These are phyloP conservation scores for Termitomyces sp. DNA, from an alignment of 768 basidiomycete genomes.

Conservation along the genomic window DNA sequence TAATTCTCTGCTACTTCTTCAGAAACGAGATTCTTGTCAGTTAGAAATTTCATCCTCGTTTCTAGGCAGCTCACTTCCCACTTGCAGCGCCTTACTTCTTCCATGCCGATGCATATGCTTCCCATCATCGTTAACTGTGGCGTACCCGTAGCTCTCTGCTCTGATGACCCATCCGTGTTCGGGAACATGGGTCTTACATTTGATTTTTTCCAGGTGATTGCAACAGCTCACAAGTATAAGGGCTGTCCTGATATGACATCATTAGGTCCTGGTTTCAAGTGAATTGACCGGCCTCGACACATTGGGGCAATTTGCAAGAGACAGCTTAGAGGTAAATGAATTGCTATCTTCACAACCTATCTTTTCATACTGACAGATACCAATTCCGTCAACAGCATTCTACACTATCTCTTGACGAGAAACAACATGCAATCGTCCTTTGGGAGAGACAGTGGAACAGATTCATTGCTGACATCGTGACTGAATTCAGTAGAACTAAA, in stretches of 20 bases:
- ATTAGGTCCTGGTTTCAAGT: conserved; percentile 59
- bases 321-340: conserved; percentile 51
- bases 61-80: neutral
- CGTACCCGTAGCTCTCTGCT: conserved; percentile 63
- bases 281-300: conserved; percentile 62
- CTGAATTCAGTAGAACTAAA: neutral
- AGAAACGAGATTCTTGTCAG: conserved; percentile 71
- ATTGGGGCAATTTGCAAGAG: conserved; percentile 55
- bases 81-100: conserved; percentile 61
- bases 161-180: conserved; percentile 74
- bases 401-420: conserved; percentile 40
- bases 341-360: neutral
- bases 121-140: conserved; percentile 69
- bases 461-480: conserved; percentile 10
- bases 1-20: neutral
- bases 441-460: conserved; percentile 14
- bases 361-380: neutral
- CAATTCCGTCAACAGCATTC: conserved; percentile 38
- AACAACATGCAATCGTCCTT: conserved; percentile 28
- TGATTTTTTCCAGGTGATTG: conserved; percentile 67
- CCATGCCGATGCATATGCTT: conserved; percentile 77
- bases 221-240: neutral
- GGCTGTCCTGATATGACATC: neutral
- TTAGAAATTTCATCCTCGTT: neutral
- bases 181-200: conserved; percentile 75